Conservation (phyloP, 2,329 filamentous ascomycete genomes). For the Rhexocercosporidium sp. region DNA sequence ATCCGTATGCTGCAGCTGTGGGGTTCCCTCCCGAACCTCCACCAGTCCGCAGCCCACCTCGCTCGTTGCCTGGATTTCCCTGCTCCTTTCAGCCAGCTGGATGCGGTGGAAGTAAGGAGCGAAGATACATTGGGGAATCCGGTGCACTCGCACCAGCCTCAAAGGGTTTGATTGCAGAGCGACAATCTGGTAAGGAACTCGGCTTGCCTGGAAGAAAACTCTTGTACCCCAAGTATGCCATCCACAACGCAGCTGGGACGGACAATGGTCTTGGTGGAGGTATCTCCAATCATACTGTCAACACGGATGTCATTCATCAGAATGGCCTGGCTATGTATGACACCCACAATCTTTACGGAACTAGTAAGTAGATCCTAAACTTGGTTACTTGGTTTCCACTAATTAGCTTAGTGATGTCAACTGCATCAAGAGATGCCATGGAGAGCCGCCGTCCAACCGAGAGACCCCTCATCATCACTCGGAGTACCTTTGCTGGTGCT, state of each 20-base stretch:
- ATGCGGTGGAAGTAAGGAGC: conserved; percentile 41
- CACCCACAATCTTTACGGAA: conserved; percentile 78
- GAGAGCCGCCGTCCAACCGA: conserved; percentile 63
- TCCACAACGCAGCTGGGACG: conserved; percentile 64
- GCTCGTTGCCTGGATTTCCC: conserved; percentile 72
- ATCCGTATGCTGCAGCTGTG: conserved; percentile 47
- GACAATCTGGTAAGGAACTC: conserved; percentile 48
- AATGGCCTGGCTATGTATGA: conserved; percentile 74
- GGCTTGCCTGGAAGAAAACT: conserved; percentile 69
- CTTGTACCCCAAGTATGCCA: conserved; percentile 67
- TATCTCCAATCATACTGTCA: conserved; percentile 63
- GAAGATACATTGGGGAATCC: conserved; percentile 24
- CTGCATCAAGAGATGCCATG: conserved; percentile 69
- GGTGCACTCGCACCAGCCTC: neutral
- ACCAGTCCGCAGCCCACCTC: conserved; percentile 65
- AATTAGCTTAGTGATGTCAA: conserved; percentile 45
- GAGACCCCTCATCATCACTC: conserved; percentile 75
- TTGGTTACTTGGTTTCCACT: neutral
- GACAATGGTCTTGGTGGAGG: conserved; percentile 49
- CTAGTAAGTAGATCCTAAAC: conserved; percentile 42
- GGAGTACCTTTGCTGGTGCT: conserved; percentile 76
- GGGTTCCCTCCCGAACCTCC: conserved; percentile 66
- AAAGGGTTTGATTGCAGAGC: neutral
- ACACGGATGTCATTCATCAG: conserved; percentile 70
- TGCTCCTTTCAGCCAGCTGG: conserved; percentile 65